phyloP scores from a whole-genome alignment of 2,329 filamentous ascomycete species.

The Aspergillus brasiliensis region DNA sequence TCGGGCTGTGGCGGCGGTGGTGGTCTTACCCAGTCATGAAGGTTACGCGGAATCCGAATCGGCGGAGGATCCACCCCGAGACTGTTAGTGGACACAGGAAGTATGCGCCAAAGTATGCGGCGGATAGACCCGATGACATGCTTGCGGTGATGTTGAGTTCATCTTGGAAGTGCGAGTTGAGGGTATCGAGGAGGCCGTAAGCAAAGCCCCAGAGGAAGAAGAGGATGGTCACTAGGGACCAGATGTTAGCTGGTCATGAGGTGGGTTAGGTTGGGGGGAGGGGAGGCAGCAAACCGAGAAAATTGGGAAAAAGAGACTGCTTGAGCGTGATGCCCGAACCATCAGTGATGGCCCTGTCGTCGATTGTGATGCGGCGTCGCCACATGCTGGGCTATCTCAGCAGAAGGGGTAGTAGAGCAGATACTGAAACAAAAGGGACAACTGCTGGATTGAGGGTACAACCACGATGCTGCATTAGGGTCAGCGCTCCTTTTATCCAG shows the following conservation, averaged over 20 bases:
- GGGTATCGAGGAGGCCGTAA: conserved; percentile 1
- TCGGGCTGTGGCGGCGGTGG: background rate
- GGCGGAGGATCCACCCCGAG: conserved; percentile 3
- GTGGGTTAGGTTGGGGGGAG: too few species aligned
- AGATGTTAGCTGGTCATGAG: background rate
- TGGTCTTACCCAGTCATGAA: conserved; percentile 1
- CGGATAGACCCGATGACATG: background rate
- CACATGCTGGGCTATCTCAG: background rate
- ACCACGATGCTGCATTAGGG: background rate
- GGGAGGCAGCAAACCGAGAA: background rate
- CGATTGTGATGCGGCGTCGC: background rate
- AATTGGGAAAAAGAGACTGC: background rate
- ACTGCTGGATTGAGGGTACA: background rate
- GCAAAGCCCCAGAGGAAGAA: conserved; percentile 1
- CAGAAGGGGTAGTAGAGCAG: background rate
- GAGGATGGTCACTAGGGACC: background rate
- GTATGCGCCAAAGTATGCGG: conserved; percentile 8
- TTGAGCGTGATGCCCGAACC: conserved; percentile 1
- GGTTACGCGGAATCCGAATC: background rate
- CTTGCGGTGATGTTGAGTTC: conserved; percentile 6
- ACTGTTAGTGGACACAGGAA: conserved; percentile 7
- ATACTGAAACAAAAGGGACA: background rate
- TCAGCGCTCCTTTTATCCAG: background rate
- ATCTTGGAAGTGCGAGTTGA: conserved; percentile 11
- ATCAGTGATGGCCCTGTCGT: background rate